These are phyloP conservation scores for Bolboschoenus planiculmis DNA, from an alignment of 176 grass and related monocot genomes.

Conservation along the genomic window DNA sequence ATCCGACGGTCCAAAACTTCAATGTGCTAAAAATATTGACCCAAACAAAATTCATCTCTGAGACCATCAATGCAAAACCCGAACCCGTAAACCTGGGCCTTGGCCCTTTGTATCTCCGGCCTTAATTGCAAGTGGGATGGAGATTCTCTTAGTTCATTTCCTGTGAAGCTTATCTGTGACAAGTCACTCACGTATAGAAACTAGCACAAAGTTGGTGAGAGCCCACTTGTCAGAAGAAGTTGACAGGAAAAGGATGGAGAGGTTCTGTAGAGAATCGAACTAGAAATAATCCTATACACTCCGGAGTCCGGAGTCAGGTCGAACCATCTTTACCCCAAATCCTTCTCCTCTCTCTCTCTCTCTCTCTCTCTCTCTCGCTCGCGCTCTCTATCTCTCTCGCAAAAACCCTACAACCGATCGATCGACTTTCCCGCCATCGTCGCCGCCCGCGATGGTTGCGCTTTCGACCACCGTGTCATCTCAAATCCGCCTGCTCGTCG, in stretches of 20 bases:
- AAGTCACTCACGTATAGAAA: background rate
- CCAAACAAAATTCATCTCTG: background rate
- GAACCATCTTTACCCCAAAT: background rate
- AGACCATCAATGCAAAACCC: background rate
- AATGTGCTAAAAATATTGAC: background rate
- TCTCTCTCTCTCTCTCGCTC: slow-evolving; percentile 3
- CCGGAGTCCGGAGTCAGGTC: background rate
- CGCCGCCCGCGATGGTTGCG: slow-evolving; percentile 41
- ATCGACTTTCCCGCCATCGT: slow-evolving; percentile 9
- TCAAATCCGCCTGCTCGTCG: slow-evolving; percentile 57
- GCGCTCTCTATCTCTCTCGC: slow-evolving; percentile 7
- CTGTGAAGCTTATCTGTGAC: too few relatives aligned
- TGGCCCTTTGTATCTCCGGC: background rate
- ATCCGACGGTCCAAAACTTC: background rate
- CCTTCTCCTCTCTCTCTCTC: background rate
- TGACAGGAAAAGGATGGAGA: background rate
- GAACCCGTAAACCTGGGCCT: background rate
- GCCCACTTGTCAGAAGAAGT: background rate
- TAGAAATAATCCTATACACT: background rate
- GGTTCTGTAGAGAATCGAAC: background rate
- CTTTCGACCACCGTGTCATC: slow-evolving; percentile 41
- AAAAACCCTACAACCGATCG: slow-evolving; percentile 20
- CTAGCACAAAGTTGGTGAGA: background rate
- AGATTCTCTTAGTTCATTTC: background rate
- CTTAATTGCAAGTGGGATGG: too few relatives aligned